Conservation (phyloP, 805 yeast species). For the Clavispora santaluciae region DNA sequence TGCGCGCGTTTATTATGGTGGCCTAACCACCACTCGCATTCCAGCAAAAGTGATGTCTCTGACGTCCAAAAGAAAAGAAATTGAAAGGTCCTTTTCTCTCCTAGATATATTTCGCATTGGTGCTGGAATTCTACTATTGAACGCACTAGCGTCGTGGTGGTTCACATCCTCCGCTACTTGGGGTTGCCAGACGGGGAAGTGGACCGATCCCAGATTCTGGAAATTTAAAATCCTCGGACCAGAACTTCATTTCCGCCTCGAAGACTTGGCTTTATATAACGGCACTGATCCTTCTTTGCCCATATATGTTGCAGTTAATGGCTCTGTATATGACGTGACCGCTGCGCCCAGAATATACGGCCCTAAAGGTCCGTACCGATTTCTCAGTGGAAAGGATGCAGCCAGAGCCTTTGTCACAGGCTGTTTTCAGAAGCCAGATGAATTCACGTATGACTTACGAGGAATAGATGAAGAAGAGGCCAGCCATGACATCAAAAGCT, state of each 20-base stretch:
- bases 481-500: constrained; percentile 35
- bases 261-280: constrained; percentile 44
- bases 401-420: constrained; percentile 71
- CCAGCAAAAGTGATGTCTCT: neutral
- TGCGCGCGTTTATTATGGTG: no score
- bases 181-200: constrained; percentile 57
- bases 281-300: constrained; percentile 49
- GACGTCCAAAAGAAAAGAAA: neutral
- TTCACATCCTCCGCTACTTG: constrained; percentile 55
- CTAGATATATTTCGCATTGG: constrained; percentile 41
- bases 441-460: constrained; percentile 62
- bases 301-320: constrained; percentile 55
- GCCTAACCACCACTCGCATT: no score
- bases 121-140: constrained; percentile 44
- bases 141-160: constrained; percentile 49
- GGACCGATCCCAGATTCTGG: constrained; percentile 41
- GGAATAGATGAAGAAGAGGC: constrained; percentile 47
- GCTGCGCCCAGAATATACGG: constrained; percentile 50
- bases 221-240: constrained; percentile 16
- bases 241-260: constrained; percentile 33
- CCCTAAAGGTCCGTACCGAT: constrained; percentile 50
- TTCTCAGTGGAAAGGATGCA: constrained; percentile 61
- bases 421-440: constrained; percentile 50
- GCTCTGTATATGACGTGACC: constrained; percentile 62
- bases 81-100: constrained; percentile 7